Evolutionary conservation across 306 rosid genomes (phyloP).

Genomic region (Malus asiatica): DNA sequence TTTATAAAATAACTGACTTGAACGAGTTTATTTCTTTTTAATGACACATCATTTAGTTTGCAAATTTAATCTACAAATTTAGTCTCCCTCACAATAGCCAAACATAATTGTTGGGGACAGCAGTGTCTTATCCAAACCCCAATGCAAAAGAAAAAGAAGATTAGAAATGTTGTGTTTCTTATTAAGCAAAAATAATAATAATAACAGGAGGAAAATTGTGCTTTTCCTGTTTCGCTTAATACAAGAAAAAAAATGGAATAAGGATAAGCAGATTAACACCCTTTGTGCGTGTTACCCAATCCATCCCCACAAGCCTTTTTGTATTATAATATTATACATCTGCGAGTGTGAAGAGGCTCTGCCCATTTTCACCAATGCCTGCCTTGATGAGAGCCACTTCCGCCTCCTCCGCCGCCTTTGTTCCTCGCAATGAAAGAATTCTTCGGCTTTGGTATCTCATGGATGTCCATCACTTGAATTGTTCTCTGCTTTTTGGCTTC

Average conservation of each 20-base stretch:
- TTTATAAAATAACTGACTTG: no score
- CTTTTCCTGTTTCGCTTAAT: conserved; percentile 1
- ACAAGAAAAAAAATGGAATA: neutral
- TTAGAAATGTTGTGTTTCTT: neutral
- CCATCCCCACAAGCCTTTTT: neutral
- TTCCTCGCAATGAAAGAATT: conserved; percentile 76
- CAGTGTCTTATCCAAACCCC: neutral
- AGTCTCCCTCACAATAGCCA: no score
- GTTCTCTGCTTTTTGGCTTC: conserved; percentile 98
- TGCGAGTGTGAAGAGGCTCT: neutral
- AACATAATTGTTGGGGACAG: neutral
- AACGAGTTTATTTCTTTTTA: no score
- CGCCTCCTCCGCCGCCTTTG: conserved; percentile 56
- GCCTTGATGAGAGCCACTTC: conserved; percentile 57
- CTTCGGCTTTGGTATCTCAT: conserved; percentile 90
- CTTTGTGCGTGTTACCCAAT: neutral
- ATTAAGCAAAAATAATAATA: conserved; percentile 6
- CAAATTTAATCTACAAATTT: no score
- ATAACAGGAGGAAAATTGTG: neutral
- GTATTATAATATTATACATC: neutral
- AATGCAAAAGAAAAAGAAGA: no score
- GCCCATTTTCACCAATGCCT: conserved; percentile 68
- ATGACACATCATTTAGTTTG: no score
- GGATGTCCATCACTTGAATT: conserved; percentile 98
- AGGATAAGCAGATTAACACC: neutral